Evolutionary conservation across 176 grass and related monocot genomes (phyloP).

Genomic region (Carex kokanica): DNA sequence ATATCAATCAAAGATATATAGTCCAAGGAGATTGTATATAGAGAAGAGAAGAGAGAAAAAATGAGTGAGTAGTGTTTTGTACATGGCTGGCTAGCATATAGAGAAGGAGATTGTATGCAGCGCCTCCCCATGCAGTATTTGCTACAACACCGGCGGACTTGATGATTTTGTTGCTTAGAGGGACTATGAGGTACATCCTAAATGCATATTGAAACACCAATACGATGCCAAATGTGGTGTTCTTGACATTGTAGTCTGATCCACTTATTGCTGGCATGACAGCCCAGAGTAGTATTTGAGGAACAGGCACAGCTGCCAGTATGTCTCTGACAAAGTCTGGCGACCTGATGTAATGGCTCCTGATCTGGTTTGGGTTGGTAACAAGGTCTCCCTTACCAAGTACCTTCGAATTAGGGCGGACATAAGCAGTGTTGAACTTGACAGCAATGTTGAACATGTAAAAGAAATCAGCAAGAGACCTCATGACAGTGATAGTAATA

Average conservation of each 20-base stretch:
- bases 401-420: constrained; percentile 60
- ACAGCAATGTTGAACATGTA: constrained; percentile 65
- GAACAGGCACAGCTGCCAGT: constrained; percentile 62
- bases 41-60: too few relatives aligned
- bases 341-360: constrained; percentile 44
- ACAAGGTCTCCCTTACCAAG: constrained; percentile 82
- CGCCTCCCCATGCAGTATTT: constrained; percentile 89
- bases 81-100: constrained; percentile 98
- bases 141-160: constrained; percentile 75
- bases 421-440: constrained; percentile 81
- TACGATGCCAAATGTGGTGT: constrained; percentile 59
- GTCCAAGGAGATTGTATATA: too few relatives aligned
- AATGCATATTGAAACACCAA: constrained; percentile 70
- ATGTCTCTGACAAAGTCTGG: constrained; percentile 63
- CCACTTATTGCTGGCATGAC: constrained; percentile 58
- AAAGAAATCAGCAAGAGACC: constrained; percentile 63
- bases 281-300: constrained; percentile 71
- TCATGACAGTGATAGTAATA: constrained; percentile 42
- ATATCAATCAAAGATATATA: too few relatives aligned
- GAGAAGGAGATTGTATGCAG: constrained; percentile 87
- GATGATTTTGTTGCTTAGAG: constrained; percentile 70
- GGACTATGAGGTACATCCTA: constrained; percentile 72
- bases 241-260: constrained; percentile 47
- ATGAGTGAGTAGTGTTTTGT: constrained; percentile 13
- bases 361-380: constrained; percentile 57